Evolutionary conservation across 441 rosid genomes (phyloP), one percentile per base, ranked within the genome.

Genomic region (Flueggea neowawraea): DNA sequence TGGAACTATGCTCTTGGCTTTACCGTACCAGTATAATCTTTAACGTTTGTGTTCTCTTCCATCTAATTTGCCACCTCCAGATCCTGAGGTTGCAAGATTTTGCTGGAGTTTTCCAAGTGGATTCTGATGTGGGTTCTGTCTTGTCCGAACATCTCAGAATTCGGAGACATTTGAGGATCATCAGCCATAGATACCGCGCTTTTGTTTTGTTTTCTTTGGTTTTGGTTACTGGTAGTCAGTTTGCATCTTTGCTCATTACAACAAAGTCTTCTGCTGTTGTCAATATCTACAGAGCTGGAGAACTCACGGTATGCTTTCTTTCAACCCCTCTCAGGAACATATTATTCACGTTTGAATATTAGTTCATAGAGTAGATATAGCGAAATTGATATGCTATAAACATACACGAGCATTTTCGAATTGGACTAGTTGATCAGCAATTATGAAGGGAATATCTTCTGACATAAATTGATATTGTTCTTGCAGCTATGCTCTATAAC

Each of bases 1-100:
- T 90, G 96, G 97, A 94, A 65, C 77, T 94, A 31, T 77, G 72
- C 71, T 94, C 98, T 1, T 93, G 98, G 98, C 86, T 93, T 2
- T 90, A 90, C 66, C 95, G 98, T 0, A 87, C 95, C 0, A 81
- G 84, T 0, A 78, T 90, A 31, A 86, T 93, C 69, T 90, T 93
- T 86, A 68, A 90, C 0, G 88, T 90, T 5, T 88, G 97, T 31
- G 86, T 88, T 12, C 96, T 93, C 67, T 93, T 90, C 78, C 96
- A 80, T 51, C 78, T 90, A 39, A 80, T 90, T 61, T 93, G 98
- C 81, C 84, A 82, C 69, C 96, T 93, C 43, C 96, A 93, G 75
- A 87, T 93, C 78, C 88, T 93, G 31, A 80, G 98, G 39, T 86
- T 93, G 11, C 96, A 88, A 66, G 98, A 93, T 69, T 93, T 86